These are phyloP conservation scores for Amoebophrya sp. DNA, from an alignment of 169 alveolate species.

Conservation along the genomic window DNA sequence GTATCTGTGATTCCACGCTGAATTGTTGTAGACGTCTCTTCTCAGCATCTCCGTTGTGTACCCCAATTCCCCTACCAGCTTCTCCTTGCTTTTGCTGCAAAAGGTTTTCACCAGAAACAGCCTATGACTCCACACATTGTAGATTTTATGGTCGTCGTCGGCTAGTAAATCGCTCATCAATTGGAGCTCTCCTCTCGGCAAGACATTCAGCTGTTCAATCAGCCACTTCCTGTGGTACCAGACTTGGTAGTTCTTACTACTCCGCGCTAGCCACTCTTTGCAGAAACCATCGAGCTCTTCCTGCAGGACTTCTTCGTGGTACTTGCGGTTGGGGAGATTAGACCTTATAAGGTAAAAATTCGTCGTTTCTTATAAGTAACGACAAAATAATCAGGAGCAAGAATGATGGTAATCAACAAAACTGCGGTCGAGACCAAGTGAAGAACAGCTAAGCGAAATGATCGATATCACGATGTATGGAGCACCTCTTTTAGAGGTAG, in stretches of 20 bases:
- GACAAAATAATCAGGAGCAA: no score
- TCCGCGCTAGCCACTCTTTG: neutral
- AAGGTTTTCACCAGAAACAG: neutral
- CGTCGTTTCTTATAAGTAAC: no score
- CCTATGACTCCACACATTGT: neutral
- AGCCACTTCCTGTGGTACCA: neutral
- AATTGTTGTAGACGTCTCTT: neutral
- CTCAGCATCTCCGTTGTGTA: neutral
- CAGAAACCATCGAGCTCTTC: neutral
- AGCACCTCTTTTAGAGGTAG: no score
- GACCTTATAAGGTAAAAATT: no score
- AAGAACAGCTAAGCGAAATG: no score
- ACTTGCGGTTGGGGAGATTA: no score
- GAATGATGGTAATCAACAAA: no score
- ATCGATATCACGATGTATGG: no score
- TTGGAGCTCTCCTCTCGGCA: neutral
- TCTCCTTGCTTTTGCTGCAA: neutral
- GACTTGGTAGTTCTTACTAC: neutral
- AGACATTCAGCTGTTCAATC: neutral
- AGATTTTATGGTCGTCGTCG: neutral
- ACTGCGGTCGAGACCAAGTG: no score
- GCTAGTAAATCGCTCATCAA: neutral
- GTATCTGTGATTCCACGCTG: neutral
- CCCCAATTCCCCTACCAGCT: neutral
- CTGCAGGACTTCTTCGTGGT: no score